Evolutionary conservation across 169 alveolate species (phyloP).

Genomic region (Cryptosporidium tyzzeri): DNA sequence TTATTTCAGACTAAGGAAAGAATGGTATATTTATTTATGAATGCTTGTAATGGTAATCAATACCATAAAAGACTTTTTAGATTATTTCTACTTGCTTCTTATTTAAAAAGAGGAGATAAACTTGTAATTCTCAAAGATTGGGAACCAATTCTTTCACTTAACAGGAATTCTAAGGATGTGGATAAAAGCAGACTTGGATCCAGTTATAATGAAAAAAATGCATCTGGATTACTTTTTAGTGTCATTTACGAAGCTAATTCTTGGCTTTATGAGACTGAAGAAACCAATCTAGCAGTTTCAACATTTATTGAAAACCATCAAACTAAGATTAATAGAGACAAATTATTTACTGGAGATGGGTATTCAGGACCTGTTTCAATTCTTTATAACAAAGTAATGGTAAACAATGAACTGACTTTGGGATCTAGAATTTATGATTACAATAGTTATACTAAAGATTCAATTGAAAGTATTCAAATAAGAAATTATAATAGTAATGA

Average conservation of each 20-base stretch:
- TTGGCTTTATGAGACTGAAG: conserved; percentile 73
- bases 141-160: conserved; percentile 52
- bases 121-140: conserved; percentile 57
- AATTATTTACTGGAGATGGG: conserved; percentile 68
- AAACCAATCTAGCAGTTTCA: conserved; percentile 62
- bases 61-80: conserved; percentile 70
- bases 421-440: background rate
- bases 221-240: conserved; percentile 64
- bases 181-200: conserved; percentile 3
- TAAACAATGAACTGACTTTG: background rate
- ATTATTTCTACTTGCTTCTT: conserved; percentile 56
- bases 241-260: conserved; percentile 66
- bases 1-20: conserved; percentile 55
- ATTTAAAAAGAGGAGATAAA: conserved; percentile 73
- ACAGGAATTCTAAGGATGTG: background rate
- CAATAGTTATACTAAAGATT: background rate
- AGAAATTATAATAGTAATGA: background rate
- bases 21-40: conserved; percentile 64
- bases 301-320: conserved; percentile 70
- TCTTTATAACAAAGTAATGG: background rate
- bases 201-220: background rate
- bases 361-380: conserved; percentile 65
- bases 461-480: background rate
- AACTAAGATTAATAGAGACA: conserved; percentile 51
- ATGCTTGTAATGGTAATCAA: conserved; percentile 38